Percentiles rank a stretch among this genome's conserved stretches.
Conservation (phyloP, 768 basidiomycete genomes). For the Panellus pusillus region DNA sequence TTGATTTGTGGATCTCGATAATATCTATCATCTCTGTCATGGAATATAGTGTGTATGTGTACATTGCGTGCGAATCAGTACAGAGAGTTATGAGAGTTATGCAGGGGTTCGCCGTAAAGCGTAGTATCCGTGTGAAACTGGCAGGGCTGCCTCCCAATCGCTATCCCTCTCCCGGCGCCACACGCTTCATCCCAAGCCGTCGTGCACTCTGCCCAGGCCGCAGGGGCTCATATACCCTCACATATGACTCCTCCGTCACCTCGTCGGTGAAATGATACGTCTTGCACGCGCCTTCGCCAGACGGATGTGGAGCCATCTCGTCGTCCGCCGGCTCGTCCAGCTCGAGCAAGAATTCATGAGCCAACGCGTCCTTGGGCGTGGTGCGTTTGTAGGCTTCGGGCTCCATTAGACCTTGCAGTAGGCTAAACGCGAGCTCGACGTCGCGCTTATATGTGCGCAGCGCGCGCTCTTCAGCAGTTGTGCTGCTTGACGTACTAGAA, state of each 20-base stretch:
- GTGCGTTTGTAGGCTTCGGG: constrained; percentile 77
- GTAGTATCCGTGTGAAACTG: constrained; percentile 51
- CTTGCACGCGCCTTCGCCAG: constrained; percentile 66
- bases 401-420: constrained; percentile 72
- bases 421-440: constrained; percentile 68
- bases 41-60: not conserved
- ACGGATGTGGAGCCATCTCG: constrained; percentile 66
- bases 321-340: constrained; percentile 54
- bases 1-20: not conserved
- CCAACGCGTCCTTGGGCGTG: constrained; percentile 74
- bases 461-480: constrained; percentile 9
- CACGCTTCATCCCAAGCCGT: constrained; percentile 22
- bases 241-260: constrained; percentile 54
- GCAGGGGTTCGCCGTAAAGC: constrained; percentile 4
- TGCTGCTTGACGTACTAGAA: constrained; percentile 21
- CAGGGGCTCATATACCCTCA: constrained; percentile 36
- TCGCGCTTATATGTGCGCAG: constrained; percentile 33
- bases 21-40: not conserved
- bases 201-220: constrained; percentile 34
- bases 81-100: constrained; percentile 1
- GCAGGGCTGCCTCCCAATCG: constrained; percentile 61
- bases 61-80: constrained; percentile 3
- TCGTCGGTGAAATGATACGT: constrained; percentile 60
- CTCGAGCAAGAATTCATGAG: constrained; percentile 73
- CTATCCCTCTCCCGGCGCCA: constrained; percentile 49